Evolutionary conservation across 148 eudicot genomes (phyloP).

Genomic region (Suaeda aralocaspica): DNA sequence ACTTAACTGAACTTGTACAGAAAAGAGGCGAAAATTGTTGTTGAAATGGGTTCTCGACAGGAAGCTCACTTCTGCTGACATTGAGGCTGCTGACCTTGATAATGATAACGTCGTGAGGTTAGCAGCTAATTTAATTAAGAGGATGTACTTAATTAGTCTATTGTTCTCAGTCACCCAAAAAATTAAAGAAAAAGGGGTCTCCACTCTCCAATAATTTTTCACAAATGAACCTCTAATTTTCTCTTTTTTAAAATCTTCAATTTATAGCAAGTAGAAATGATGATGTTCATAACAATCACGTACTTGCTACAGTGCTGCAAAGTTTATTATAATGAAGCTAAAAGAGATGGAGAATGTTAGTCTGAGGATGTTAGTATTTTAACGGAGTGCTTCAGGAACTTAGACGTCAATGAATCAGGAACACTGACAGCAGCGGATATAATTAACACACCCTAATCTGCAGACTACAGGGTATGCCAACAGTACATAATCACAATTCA

Average conservation of each 20-base stretch:
- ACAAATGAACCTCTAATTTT: too few relatives aligned
- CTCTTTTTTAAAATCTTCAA: too few relatives aligned
- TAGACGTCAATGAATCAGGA: slow-evolving; percentile 67
- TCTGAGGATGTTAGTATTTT: slow-evolving; percentile 49
- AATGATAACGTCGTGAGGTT: slow-evolving; percentile 61
- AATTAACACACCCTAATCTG: slow-evolving; percentile 1
- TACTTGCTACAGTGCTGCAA: slow-evolving; percentile 48
- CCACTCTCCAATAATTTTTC: too few relatives aligned
- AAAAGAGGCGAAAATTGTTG: slow-evolving; percentile 39
- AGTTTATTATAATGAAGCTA: slow-evolving; percentile 59
- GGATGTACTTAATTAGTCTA: too few relatives aligned
- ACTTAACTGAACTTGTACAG: slow-evolving; percentile 62
- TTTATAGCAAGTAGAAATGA: too few relatives aligned
- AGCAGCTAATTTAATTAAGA: neutral
- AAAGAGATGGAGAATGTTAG: slow-evolving; percentile 77
- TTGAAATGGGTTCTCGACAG: slow-evolving; percentile 54
- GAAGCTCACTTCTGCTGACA: slow-evolving; percentile 50
- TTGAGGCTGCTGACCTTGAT: slow-evolving; percentile 76
- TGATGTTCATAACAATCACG: neutral
- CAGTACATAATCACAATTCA: neutral
- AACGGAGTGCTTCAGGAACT: slow-evolving; percentile 50
- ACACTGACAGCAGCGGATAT: slow-evolving; percentile 52
- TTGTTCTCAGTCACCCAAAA: too few relatives aligned
- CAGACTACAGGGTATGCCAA: neutral
- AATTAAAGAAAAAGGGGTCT: too few relatives aligned